phyloP scores from a whole-genome alignment of 1,284 basidiomycete genomes.

The Polyporus tsugae region DNA sequence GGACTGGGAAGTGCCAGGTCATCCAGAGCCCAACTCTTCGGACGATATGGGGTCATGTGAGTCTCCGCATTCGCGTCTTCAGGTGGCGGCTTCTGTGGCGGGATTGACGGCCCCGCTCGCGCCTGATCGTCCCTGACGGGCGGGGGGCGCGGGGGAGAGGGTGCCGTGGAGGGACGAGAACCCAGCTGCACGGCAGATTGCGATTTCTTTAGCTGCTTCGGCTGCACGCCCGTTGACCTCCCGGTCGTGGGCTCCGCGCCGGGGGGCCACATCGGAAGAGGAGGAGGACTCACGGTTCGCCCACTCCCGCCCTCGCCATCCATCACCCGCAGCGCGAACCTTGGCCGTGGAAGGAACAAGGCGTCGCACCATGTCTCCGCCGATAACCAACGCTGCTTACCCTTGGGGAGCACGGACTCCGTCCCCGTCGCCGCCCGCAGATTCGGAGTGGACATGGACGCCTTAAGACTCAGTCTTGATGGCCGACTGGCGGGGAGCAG shows the following conservation, averaged over 20 bases:
- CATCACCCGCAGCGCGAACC: constrained; percentile 57
- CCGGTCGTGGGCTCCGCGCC: constrained; percentile 25
- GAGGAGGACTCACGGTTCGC: constrained; percentile 59
- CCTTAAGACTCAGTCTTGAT: constrained; percentile 48
- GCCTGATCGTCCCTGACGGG: constrained; percentile 22
- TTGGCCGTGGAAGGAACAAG: constrained; percentile 74
- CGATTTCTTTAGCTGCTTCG: constrained; percentile 35
- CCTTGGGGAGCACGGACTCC: constrained; percentile 40
- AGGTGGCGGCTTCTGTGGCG: constrained; percentile 7
- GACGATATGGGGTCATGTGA: constrained; percentile 40
- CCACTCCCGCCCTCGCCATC: constrained; percentile 42
- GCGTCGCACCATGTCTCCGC: constrained; percentile 85
- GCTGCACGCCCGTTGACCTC: constrained; percentile 10
- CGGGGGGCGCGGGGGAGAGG: constrained; percentile 24
- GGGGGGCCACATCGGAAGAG: constrained; percentile 50
- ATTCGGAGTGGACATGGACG: constrained; percentile 69
- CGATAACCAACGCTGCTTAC: constrained; percentile 70
- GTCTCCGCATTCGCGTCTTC: constrained; percentile 15
- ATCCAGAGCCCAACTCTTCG: constrained; percentile 63
- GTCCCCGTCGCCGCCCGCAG: constrained; percentile 46
- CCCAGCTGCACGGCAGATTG: constrained; percentile 33
- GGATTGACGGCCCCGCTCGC: constrained; percentile 24
- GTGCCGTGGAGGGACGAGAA: constrained; percentile 10
- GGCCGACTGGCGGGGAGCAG: constrained; percentile 36
- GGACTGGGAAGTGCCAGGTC: constrained; percentile 67